Conservation (phyloP, 2,329 filamentous ascomycete genomes). For the Tolypocladium sp. region DNA sequence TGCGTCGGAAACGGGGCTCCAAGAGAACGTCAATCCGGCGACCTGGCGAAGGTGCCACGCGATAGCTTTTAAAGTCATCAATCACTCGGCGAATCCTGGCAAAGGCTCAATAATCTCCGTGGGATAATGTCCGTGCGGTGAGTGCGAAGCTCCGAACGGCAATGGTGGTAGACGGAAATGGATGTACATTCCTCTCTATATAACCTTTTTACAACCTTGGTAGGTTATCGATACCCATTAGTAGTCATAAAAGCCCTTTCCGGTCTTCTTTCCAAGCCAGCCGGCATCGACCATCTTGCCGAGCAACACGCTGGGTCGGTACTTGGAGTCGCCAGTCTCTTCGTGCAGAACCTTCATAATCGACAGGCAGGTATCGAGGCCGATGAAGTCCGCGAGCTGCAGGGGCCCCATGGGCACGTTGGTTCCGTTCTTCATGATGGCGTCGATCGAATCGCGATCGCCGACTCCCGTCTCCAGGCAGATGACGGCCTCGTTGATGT, state of each 20-base stretch:
- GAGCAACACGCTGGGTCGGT: conserved; percentile 78
- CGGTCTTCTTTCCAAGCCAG: conserved; percentile 95
- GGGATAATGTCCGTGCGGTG: background rate
- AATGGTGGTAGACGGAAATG: no score
- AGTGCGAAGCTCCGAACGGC: background rate
- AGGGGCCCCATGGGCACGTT: conserved; percentile 98
- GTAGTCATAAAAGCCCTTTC: conserved; percentile 93
- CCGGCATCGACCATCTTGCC: conserved; percentile 96
- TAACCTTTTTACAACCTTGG: background rate
- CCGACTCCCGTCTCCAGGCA: conserved; percentile 93
- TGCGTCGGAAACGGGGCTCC: background rate
- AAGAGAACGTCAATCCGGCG: background rate
- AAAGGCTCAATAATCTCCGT: background rate
- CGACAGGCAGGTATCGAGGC: conserved; percentile 86
- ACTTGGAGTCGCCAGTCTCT: conserved; percentile 93
- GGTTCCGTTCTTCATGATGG: conserved; percentile 98
- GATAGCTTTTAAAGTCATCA: background rate
- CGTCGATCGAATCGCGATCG: conserved; percentile 82
- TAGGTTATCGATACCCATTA: conserved; percentile 20
- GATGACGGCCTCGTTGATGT: conserved; percentile 96
- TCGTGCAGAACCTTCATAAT: conserved; percentile 94
- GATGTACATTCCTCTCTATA: background rate
- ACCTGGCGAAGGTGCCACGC: background rate
- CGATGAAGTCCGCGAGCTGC: conserved; percentile 92
- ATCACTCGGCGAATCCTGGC: background rate